These are phyloP conservation scores for California macrophylla DNA, from an alignment of 441 rosid genomes.

Conservation along the genomic window DNA sequence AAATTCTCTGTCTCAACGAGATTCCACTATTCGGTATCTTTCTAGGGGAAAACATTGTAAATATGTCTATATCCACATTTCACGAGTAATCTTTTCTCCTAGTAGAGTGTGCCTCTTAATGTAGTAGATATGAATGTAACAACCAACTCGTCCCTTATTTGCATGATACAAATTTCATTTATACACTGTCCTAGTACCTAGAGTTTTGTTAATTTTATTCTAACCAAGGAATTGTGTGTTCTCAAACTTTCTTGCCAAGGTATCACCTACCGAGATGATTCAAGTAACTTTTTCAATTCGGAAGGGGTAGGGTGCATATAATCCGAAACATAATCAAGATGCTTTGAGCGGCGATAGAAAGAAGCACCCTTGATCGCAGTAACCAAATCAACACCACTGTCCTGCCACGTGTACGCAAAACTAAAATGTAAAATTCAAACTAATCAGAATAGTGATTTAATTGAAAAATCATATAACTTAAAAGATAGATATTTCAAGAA, in stretches of 20 bases:
- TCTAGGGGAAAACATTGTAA: neutral
- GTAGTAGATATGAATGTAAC: neutral
- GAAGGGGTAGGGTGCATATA: slow-evolving; percentile 53
- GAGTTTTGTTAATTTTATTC: neutral
- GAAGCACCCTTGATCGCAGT: slow-evolving; percentile 49
- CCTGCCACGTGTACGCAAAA: slow-evolving; percentile 36
- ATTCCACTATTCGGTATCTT: neutral
- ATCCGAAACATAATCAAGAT: slow-evolving; percentile 45
- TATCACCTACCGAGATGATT: slow-evolving; percentile 39
- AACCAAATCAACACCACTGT: slow-evolving; percentile 58
- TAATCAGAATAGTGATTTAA: neutral
- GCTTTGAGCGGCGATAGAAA: slow-evolving; percentile 61
- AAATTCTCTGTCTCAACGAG: neutral
- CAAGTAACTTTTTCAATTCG: slow-evolving; percentile 41
- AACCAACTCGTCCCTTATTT: neutral
- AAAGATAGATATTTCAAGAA: neutral
- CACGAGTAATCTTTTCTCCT: neutral
- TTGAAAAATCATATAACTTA: neutral
- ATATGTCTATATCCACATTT: neutral
- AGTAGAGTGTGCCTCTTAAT: neutral
- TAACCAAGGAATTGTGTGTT: neutral
- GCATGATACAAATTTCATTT: neutral
- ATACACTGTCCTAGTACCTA: neutral
- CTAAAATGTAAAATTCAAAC: slow-evolving; percentile 5
- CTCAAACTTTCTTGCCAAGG: neutral